These are phyloP conservation scores for Pisolithus microcarpus DNA, from an alignment of 768 basidiomycete genomes.

Conservation along the genomic window DNA sequence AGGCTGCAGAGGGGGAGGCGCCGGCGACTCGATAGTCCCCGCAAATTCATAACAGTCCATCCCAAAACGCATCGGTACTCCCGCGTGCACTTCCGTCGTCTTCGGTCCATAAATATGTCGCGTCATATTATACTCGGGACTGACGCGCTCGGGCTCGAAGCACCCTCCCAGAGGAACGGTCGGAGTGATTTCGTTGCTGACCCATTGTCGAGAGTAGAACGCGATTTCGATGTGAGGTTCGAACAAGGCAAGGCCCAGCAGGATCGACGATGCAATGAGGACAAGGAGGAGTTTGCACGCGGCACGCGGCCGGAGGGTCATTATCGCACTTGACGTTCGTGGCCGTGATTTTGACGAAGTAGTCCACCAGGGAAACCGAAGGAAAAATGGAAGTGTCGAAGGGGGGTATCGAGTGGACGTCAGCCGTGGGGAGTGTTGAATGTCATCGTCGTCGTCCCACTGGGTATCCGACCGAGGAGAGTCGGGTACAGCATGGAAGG, in stretches of 20 bases:
- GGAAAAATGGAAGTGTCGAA: not conserved
- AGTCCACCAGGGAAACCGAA: too few species aligned
- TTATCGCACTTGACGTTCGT: constrained; percentile 12
- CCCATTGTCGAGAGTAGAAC: constrained; percentile 72
- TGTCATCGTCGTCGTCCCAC: not conserved
- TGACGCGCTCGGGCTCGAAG: constrained; percentile 56
- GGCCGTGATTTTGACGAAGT: constrained; percentile 22
- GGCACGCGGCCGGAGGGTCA: constrained; percentile 25
- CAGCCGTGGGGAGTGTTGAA: constrained; percentile 21
- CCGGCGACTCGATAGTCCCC: constrained; percentile 54
- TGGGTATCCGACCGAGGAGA: constrained; percentile 12
- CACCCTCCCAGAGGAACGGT: constrained; percentile 65
- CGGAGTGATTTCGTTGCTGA: constrained; percentile 61
- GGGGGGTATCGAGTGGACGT: constrained; percentile 8
- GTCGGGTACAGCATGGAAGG: constrained; percentile 39
- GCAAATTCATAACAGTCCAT: constrained; percentile 93
- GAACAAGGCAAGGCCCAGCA: constrained; percentile 52
- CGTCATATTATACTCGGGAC: constrained; percentile 62
- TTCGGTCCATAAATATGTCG: constrained; percentile 57
- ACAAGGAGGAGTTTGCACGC: constrained; percentile 43
- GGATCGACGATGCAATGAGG: constrained; percentile 28
- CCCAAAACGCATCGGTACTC: constrained; percentile 68
- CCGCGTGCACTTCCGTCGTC: constrained; percentile 69
- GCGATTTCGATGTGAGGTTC: constrained; percentile 84
- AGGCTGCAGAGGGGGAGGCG: constrained; percentile 10